Conservation (phyloP, 1,284 basidiomycete species). For the Meripilus lineatus region DNA sequence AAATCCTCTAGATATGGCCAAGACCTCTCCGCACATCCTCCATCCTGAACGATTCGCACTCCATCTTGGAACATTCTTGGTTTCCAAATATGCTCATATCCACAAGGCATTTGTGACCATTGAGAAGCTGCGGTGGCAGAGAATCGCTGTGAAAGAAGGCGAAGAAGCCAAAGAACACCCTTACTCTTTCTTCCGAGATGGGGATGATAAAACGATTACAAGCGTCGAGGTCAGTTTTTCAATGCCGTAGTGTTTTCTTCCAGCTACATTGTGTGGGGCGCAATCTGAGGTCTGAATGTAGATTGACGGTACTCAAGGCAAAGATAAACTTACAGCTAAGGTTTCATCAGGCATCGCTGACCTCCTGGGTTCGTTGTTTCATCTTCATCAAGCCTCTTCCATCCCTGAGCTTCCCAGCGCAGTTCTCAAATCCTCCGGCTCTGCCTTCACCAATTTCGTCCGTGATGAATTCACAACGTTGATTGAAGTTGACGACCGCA, state of each 20-base stretch:
- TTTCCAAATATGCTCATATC: slow-evolving; percentile 81
- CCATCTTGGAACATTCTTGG: slow-evolving; percentile 81
- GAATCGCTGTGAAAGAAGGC: slow-evolving; percentile 50
- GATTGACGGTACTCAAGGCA: slow-evolving; percentile 60
- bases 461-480: slow-evolving; percentile 90
- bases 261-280: neutral
- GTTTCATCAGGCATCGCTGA: slow-evolving; percentile 73
- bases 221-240: slow-evolving; percentile 49
- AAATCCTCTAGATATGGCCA: slow-evolving; percentile 66
- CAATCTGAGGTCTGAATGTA: slow-evolving; percentile 19
- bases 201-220: slow-evolving; percentile 81
- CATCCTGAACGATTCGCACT: slow-evolving; percentile 84
- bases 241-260: neutral
- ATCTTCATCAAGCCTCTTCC: neutral
- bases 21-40: slow-evolving; percentile 81
- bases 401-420: slow-evolving; percentile 1
- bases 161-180: slow-evolving; percentile 57
- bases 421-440: slow-evolving; percentile 91
- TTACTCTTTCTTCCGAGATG: slow-evolving; percentile 85
- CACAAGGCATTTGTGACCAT: slow-evolving; percentile 73
- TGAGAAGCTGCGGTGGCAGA: slow-evolving; percentile 82
- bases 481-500: slow-evolving; percentile 75
- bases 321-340: slow-evolving; percentile 52
- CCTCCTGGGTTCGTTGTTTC: slow-evolving; percentile 57
- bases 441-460: slow-evolving; percentile 80